A percentile compares a stretch with the other conserved stretches of the same genome.
Evolutionary conservation across 1,284 basidiomycete species (phyloP).

Genomic region (Cryptococcus depauperatus): DNA sequence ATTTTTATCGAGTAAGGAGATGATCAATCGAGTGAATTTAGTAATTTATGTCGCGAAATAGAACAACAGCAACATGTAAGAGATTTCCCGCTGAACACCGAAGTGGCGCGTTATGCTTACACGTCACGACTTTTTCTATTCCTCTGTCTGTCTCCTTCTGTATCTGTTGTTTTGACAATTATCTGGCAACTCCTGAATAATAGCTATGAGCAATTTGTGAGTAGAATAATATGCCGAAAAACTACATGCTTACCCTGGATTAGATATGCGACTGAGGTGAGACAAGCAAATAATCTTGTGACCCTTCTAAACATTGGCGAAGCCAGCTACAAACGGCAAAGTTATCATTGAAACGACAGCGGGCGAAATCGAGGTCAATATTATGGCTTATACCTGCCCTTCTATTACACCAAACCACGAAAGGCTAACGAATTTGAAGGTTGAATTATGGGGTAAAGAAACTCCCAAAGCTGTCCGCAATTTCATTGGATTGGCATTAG

Average conservation of each 20-base stretch:
- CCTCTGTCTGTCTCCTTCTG: background rate
- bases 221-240: too few relatives aligned
- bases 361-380: slow-evolving; percentile 76
- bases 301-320: background rate
- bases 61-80: too few relatives aligned
- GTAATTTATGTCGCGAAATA: background rate
- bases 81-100: slow-evolving; percentile 5
- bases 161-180: too few relatives aligned
- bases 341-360: slow-evolving; percentile 83
- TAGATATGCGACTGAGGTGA: slow-evolving; percentile 41
- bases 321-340: slow-evolving; percentile 63
- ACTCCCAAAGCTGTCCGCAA: slow-evolving; percentile 89
- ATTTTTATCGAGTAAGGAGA: slow-evolving; percentile 17
- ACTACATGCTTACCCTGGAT: too few relatives aligned
- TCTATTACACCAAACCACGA: background rate
- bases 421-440: slow-evolving; percentile 33
- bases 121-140: slow-evolving; percentile 5
- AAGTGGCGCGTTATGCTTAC: background rate
- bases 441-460: slow-evolving; percentile 95
- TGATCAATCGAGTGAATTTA: background rate
- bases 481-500: slow-evolving; percentile 80
- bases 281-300: background rate
- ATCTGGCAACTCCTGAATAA: too few relatives aligned
- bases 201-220: slow-evolving; percentile 34
- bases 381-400: slow-evolving; percentile 8